phyloP scores from a whole-genome alignment of 2,329 filamentous ascomycete species.

The Botrytis aclada region DNA sequence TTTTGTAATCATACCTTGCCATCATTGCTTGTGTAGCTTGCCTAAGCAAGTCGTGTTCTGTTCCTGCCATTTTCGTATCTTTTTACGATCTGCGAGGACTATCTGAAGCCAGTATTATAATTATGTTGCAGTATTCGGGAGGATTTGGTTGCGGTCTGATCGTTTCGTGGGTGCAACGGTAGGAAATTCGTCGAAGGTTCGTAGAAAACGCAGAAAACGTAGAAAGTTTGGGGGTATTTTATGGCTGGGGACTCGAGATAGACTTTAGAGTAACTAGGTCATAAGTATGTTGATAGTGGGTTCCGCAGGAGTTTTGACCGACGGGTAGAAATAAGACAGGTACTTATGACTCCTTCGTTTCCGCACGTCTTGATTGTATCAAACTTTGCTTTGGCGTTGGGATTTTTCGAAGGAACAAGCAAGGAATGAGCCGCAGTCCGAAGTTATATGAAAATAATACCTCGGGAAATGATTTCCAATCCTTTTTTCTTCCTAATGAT shows the following conservation, averaged over 20 bases:
- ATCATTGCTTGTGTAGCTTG: slow-evolving; percentile 40
- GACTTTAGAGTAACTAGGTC: neutral
- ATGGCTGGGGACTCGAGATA: neutral
- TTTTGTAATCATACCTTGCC: slow-evolving; percentile 35
- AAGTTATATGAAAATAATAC: neutral
- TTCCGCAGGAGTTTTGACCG: slow-evolving; percentile 4
- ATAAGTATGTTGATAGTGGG: neutral
- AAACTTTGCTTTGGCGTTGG: neutral
- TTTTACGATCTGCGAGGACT: slow-evolving; percentile 14
- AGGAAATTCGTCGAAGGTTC: neutral
- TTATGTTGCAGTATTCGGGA: neutral
- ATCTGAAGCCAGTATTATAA: neutral
- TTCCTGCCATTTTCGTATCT: slow-evolving; percentile 30
- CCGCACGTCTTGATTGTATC: neutral
- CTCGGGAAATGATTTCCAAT: neutral
- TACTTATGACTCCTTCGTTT: neutral
- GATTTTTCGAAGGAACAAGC: neutral
- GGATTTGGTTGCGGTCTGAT: neutral
- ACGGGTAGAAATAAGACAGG: neutral
- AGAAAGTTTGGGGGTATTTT: neutral
- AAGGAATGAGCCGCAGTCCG: slow-evolving; percentile 16
- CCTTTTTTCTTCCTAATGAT: neutral
- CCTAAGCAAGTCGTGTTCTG: slow-evolving; percentile 38
- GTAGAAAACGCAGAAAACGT: neutral
- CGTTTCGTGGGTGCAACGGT: neutral